These are phyloP conservation scores for Fusarium succisae DNA, from an alignment of 2,329 filamentous ascomycete species.

Conservation along the genomic window DNA sequence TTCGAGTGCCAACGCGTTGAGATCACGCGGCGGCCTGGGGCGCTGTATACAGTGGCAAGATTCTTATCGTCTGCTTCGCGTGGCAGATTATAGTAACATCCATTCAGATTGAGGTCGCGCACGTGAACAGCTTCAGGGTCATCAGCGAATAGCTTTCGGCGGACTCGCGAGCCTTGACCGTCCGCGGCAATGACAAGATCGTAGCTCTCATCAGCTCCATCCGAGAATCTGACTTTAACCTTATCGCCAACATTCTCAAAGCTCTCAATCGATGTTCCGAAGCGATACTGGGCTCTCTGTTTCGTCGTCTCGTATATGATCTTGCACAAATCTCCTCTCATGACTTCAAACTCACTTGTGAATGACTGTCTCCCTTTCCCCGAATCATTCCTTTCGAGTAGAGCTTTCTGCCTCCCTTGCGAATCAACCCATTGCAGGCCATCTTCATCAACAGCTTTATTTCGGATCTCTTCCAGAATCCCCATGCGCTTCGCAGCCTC, in stretches of 20 bases:
- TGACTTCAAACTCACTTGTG: conserved; percentile 67
- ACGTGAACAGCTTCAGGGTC: conserved; percentile 17
- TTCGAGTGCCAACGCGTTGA: conserved; percentile 28
- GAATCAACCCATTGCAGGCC: conserved; percentile 59
- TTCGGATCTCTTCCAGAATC: conserved; percentile 49
- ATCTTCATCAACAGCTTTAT: conserved; percentile 53
- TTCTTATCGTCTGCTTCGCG: conserved; percentile 7
- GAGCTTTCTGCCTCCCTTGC: conserved; percentile 52
- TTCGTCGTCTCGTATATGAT: conserved; percentile 57
- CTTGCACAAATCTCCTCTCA: conserved; percentile 64
- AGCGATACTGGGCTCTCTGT: conserved; percentile 24
- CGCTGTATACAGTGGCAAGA: conserved; percentile 20
- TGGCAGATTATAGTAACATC: conserved; percentile 17
- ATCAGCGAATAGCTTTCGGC: conserved; percentile 3
- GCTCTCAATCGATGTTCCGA: conserved; percentile 18
- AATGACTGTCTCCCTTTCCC: conserved; percentile 56
- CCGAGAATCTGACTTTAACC: conserved; percentile 10
- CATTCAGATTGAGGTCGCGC: conserved; percentile 10
- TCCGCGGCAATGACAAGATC: conserved; percentile 27
- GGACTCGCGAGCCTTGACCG: conserved; percentile 21
- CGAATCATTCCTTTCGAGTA: conserved; percentile 46
- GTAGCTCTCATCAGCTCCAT: conserved; percentile 12
- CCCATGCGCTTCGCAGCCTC: conserved; percentile 52
- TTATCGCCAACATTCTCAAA: conserved; percentile 15
- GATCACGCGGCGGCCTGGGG: conserved; percentile 10